A percentile compares a stretch with the other conserved stretches of the same genome.
These are phyloP conservation scores for Aquanectria penicillioides DNA, from an alignment of 2,329 filamentous ascomycete species.

Conservation along the genomic window DNA sequence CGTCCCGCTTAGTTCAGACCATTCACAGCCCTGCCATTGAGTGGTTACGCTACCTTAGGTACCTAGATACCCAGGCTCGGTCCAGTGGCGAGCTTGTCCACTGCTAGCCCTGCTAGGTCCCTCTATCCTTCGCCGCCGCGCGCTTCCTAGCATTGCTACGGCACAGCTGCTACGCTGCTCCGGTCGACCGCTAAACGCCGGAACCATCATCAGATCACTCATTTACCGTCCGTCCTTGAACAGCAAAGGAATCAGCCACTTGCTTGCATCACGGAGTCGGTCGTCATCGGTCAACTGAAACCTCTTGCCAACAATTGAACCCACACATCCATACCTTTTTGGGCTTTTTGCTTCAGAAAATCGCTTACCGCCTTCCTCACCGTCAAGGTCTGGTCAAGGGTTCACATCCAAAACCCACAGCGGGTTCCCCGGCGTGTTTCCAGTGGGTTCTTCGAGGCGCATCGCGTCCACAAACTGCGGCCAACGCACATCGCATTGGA, in stretches of 20 bases:
- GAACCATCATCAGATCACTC: not conserved
- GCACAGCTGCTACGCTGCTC: no score
- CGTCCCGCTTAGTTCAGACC: conserved; percentile 1
- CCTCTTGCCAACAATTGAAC: not conserved
- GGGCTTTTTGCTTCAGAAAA: no score
- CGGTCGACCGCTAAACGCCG: no score
- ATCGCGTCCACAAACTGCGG: conserved; percentile 30
- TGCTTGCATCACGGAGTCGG: not conserved
- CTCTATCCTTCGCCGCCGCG: no score
- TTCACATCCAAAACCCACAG: conserved; percentile 7
- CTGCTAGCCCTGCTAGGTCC: not conserved
- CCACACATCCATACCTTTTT: conserved; percentile 4
- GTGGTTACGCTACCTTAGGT: not conserved
- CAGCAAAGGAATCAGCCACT: conserved; percentile 6
- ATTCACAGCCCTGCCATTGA: conserved; percentile 15
- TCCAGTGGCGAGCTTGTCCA: not conserved
- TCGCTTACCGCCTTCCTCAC: conserved; percentile 22
- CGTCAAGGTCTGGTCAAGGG: conserved; percentile 4
- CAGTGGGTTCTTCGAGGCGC: conserved; percentile 16
- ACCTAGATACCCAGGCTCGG: not conserved
- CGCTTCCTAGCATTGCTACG: no score
- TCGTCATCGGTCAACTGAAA: conserved; percentile 1
- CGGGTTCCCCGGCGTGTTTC: no score
- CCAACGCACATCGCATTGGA: conserved; percentile 27
- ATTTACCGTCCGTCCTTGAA: no score